Percentiles rank a stretch among this genome's conserved stretches.
Evolutionary conservation across 2,329 filamentous ascomycete genomes (phyloP).

Genomic region (Lasiodiplodia hormozganensis): DNA sequence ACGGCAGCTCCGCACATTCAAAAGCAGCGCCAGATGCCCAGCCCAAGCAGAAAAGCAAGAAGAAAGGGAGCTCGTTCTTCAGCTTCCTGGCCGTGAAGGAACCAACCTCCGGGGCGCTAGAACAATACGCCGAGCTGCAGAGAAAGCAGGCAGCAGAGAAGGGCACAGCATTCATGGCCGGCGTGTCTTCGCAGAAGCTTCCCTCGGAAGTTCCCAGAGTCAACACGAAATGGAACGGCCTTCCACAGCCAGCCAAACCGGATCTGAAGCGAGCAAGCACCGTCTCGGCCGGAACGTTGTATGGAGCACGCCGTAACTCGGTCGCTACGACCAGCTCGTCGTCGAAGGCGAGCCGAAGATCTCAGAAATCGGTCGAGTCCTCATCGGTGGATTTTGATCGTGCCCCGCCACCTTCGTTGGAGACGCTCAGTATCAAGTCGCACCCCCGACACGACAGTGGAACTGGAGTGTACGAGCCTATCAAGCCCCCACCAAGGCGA

Average conservation of each 20-base stretch:
- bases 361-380: slow-evolving; percentile 4
- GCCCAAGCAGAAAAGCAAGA: slow-evolving; percentile 1
- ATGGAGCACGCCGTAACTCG: slow-evolving; percentile 11
- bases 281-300: neutral
- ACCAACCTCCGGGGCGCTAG: slow-evolving; percentile 55
- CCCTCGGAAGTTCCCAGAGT: slow-evolving; percentile 59
- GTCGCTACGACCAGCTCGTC: slow-evolving; percentile 3
- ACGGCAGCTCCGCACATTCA: neutral
- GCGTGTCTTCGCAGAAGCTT: slow-evolving; percentile 54
- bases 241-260: slow-evolving; percentile 50
- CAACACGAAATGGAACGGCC: slow-evolving; percentile 62
- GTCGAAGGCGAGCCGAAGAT: slow-evolving; percentile 7
- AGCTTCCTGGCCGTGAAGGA: slow-evolving; percentile 57
- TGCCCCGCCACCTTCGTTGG: slow-evolving; percentile 11
- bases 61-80: slow-evolving; percentile 47
- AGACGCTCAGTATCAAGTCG: slow-evolving; percentile 12
- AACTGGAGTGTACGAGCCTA: slow-evolving; percentile 5
- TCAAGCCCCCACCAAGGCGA: neutral
- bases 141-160: slow-evolving; percentile 34
- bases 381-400: slow-evolving; percentile 3
- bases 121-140: slow-evolving; percentile 54
- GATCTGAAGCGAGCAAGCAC: neutral
- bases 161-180: slow-evolving; percentile 40
- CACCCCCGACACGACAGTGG: slow-evolving; percentile 26
- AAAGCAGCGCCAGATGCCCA: neutral